A percentile compares a stretch with the other conserved stretches of the same genome.
Conservation (phyloP, 2,329 filamentous ascomycete genomes). For the Hymenoscyphus infarciens region DNA sequence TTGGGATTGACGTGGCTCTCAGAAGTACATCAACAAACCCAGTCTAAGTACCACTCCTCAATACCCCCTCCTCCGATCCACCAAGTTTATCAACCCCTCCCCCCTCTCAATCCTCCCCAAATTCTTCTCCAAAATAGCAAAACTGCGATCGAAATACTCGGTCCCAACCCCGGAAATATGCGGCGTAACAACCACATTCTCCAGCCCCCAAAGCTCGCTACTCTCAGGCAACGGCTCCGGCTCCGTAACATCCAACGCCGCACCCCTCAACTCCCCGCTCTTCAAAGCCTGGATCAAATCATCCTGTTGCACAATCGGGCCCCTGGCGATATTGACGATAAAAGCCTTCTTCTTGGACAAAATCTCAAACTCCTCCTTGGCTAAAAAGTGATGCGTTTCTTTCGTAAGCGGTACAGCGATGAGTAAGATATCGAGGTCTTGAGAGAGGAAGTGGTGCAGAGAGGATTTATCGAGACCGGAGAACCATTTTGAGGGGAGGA, state of each 20-base stretch:
- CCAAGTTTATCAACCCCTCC: constrained; percentile 56
- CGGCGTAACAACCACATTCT: constrained; percentile 61
- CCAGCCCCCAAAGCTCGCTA: constrained; percentile 58
- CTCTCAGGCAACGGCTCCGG: constrained; percentile 61
- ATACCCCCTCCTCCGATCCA: constrained; percentile 59
- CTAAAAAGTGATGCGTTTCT: constrained; percentile 39
- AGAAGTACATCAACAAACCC: too few species aligned
- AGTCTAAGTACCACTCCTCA: too few species aligned
- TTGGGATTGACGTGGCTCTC: too few species aligned
- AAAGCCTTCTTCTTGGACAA: constrained; percentile 44
- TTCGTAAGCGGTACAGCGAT: constrained; percentile 38
- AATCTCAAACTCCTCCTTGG: constrained; percentile 38
- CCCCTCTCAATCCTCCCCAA: constrained; percentile 50
- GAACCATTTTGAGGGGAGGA: constrained; percentile 38
- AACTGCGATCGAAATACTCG: constrained; percentile 53
- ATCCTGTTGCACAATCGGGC: constrained; percentile 57
- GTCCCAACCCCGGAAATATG: constrained; percentile 56
- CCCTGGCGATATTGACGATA: constrained; percentile 62
- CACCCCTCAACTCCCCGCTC: constrained; percentile 51
- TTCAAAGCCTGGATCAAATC: constrained; percentile 53
- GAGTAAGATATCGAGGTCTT: constrained; percentile 39
- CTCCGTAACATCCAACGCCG: constrained; percentile 65
- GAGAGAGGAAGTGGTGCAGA: constrained; percentile 36
- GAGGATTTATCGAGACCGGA: constrained; percentile 34
- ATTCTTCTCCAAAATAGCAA: constrained; percentile 57